Evolutionary conservation across 192 early-diverging fungal species (phyloP).

Genomic region (Podila epigama): DNA sequence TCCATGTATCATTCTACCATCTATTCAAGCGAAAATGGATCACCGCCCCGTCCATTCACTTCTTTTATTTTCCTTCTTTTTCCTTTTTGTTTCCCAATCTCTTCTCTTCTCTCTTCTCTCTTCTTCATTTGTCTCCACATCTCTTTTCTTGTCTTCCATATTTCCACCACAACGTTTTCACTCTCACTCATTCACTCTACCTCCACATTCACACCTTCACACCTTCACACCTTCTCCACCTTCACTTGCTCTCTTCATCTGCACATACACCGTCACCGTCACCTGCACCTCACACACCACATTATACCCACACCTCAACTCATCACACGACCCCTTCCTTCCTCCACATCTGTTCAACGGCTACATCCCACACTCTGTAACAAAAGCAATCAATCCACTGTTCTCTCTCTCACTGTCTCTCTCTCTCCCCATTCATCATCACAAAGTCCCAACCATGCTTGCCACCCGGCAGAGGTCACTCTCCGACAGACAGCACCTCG

Average conservation of each 20-base stretch:
- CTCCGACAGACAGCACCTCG: neutral
- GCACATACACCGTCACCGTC: neutral
- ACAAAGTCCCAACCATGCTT: neutral
- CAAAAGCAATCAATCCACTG: too few species aligned
- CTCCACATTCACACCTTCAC: neutral
- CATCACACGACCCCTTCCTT: too few species aligned
- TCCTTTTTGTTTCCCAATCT: neutral
- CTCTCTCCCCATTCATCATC: too few species aligned
- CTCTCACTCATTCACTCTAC: neutral
- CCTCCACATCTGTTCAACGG: neutral
- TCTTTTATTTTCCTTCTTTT: neutral
- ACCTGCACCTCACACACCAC: neutral
- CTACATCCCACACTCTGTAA: neutral
- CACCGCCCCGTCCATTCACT: too few species aligned
- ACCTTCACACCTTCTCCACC: neutral
- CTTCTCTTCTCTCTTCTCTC: neutral
- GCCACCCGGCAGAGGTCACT: slow-evolving; percentile 8
- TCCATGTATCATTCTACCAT: too few species aligned
- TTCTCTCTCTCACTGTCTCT: neutral
- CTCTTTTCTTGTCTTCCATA: neutral
- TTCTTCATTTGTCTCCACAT: neutral
- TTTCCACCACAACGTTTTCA: neutral
- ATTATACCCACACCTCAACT: too few species aligned
- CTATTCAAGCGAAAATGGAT: too few species aligned
- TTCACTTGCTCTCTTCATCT: neutral